Conservation (phyloP, 2,329 filamentous ascomycete genomes). For the Colletotrichum lini region DNA sequence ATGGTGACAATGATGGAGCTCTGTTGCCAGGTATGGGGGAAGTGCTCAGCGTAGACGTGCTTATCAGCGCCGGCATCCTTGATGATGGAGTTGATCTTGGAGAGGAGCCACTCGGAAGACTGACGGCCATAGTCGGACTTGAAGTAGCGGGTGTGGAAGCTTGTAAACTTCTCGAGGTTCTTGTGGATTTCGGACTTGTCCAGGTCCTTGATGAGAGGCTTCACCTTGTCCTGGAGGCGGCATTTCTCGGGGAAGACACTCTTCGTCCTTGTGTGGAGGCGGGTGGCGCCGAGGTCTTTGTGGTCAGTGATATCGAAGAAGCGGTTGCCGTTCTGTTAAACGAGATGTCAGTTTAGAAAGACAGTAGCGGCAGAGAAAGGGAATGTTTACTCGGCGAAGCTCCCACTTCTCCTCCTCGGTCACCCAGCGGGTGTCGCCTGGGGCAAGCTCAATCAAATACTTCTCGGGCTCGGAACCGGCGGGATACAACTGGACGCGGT, state of each 20-base stretch:
- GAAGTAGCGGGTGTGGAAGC: conserved; percentile 87
- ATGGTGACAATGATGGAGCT: conserved; percentile 93
- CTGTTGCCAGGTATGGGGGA: conserved; percentile 89
- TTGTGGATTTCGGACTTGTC: conserved; percentile 82
- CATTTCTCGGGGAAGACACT: conserved; percentile 79
- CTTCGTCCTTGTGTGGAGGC: conserved; percentile 51
- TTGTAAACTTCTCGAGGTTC: conserved; percentile 83
- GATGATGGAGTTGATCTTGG: conserved; percentile 81
- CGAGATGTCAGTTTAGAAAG: neutral
- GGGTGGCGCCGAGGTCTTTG: conserved; percentile 71
- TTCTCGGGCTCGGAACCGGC: conserved; percentile 62
- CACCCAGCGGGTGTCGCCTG: conserved; percentile 87
- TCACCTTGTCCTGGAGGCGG: conserved; percentile 75
- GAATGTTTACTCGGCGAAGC: conserved; percentile 76
- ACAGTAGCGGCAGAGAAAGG: neutral
- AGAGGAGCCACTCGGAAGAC: conserved; percentile 89
- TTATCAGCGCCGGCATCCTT: conserved; percentile 78
- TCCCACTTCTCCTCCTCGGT: conserved; percentile 97
- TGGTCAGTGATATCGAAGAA: conserved; percentile 96
- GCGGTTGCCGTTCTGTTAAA: conserved; percentile 80
- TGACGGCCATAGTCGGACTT: conserved; percentile 83
- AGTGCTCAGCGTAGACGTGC: conserved; percentile 78
- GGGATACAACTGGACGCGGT: conserved; percentile 65
- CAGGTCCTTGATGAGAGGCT: conserved; percentile 76
- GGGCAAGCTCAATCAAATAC: conserved; percentile 87